A percentile compares a stretch with the other conserved stretches of the same genome.
Conservation (phyloP, 257 asterid genomes). For the Capsicum pubescens region DNA sequence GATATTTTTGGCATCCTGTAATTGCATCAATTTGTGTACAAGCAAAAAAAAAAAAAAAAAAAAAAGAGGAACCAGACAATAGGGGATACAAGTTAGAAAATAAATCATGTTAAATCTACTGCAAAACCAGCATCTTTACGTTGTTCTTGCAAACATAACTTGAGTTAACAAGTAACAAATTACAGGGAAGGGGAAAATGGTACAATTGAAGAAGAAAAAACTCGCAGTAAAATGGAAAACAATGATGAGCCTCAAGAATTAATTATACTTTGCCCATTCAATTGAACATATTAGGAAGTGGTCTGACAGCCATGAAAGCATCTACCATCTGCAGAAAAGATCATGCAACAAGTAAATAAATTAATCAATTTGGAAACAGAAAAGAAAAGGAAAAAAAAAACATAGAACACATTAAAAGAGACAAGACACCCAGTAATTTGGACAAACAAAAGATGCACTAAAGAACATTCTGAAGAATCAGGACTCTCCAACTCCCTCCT, state of each 20-base stretch:
- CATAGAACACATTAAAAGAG: not conserved
- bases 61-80: not conserved
- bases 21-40: not conserved
- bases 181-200: not conserved
- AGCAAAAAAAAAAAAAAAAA: not conserved
- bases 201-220: not conserved
- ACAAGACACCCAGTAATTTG: not conserved
- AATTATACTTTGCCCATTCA: constrained; percentile 33
- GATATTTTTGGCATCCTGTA: too few species aligned
- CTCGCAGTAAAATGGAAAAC: constrained; percentile 6
- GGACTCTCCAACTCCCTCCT: not conserved
- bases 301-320: constrained; percentile 86
- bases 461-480: not conserved
- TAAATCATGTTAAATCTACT: not conserved
- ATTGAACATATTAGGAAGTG: constrained; percentile 83
- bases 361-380: not conserved
- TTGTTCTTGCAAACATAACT: not conserved
- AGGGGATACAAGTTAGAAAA: not conserved
- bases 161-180: not conserved
- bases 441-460: not conserved
- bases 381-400: not conserved
- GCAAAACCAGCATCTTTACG: not conserved
- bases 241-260: not conserved
- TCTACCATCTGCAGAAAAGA: constrained; percentile 76
- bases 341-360: not conserved